phyloP scores from a whole-genome alignment of 768 basidiomycete genomes.

The Collybia nuda region DNA sequence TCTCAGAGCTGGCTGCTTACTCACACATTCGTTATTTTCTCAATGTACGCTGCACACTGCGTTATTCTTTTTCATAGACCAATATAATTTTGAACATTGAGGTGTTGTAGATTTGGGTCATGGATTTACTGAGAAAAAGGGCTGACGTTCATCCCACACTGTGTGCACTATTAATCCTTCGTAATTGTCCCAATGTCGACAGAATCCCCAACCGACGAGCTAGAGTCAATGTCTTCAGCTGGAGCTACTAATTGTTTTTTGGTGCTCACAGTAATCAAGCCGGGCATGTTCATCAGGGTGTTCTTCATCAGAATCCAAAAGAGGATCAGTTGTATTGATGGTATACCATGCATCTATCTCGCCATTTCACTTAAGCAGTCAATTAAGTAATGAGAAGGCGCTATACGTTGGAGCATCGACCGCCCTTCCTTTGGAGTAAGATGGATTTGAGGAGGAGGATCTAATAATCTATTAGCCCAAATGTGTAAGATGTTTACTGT shows the following conservation, averaged over 20 bases:
- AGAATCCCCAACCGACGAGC: conserved; percentile 41
- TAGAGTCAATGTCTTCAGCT: conserved; percentile 18
- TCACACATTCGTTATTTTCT: no score
- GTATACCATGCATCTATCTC: conserved; percentile 72
- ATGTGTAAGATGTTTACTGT: not conserved
- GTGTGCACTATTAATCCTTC: not conserved
- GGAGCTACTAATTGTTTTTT: conserved; percentile 4
- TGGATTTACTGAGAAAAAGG: no score
- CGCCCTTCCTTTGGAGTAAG: conserved; percentile 19
- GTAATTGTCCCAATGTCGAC: not conserved
- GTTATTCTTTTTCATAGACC: no score
- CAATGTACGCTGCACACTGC: no score
- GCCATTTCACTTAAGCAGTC: conserved; percentile 3
- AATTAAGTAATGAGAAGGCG: conserved; percentile 6
- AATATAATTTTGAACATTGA: no score
- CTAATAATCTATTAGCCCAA: conserved; percentile 1
- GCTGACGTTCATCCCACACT: no score
- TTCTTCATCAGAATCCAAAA: conserved; percentile 71
- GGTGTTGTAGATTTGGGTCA: no score
- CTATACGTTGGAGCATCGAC: conserved; percentile 49
- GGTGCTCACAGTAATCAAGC: conserved; percentile 61
- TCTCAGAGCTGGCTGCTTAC: no score
- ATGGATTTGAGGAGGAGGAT: conserved; percentile 8
- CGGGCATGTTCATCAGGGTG: conserved; percentile 58
- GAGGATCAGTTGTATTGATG: conserved; percentile 59